A percentile compares a stretch with the other conserved stretches of the same genome.
Evolutionary conservation across 2,329 filamentous ascomycete species (phyloP).

Genomic region (Trichoderma cornu-damae): DNA sequence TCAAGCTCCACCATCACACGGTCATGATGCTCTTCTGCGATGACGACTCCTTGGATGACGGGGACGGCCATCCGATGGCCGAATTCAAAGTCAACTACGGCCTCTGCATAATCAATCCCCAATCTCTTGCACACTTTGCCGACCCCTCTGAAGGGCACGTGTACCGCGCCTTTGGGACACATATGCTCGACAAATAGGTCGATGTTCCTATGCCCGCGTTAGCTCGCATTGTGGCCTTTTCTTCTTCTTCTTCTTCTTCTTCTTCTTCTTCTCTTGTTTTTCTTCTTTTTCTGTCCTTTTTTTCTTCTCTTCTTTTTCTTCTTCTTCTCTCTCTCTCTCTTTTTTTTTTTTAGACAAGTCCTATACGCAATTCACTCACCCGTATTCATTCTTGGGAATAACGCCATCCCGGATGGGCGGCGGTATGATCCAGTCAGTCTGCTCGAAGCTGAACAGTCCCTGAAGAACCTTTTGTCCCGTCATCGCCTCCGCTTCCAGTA

Average conservation of each 20-base stretch:
- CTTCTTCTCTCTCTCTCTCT: no score
- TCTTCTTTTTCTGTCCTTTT: no score
- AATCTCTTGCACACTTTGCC: slow-evolving; percentile 78
- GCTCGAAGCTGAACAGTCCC: slow-evolving; percentile 73
- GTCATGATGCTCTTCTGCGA: slow-evolving; percentile 74
- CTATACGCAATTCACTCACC: slow-evolving; percentile 35
- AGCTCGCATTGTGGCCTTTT: no score
- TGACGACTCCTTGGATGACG: slow-evolving; percentile 82
- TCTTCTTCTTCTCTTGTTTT: no score
- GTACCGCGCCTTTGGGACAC: slow-evolving; percentile 77
- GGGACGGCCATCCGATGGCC: slow-evolving; percentile 91
- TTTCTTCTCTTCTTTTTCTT: no score
- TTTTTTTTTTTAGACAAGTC: no score
- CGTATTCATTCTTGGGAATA: slow-evolving; percentile 91
- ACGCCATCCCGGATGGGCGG: slow-evolving; percentile 75
- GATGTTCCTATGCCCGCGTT: slow-evolving; percentile 58
- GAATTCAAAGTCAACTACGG: slow-evolving; percentile 94
- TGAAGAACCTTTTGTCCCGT: slow-evolving; percentile 81
- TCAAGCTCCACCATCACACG: slow-evolving; percentile 72
- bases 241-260: no score
- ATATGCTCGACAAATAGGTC: slow-evolving; percentile 92
- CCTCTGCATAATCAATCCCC: slow-evolving; percentile 84
- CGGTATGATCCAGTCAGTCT: slow-evolving; percentile 95
- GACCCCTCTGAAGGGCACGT: slow-evolving; percentile 73
- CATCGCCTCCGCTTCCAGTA: slow-evolving; percentile 75